Evolutionary conservation across 2,329 filamentous ascomycete genomes (phyloP).

Genomic region (Exophiala oligosperma): DNA sequence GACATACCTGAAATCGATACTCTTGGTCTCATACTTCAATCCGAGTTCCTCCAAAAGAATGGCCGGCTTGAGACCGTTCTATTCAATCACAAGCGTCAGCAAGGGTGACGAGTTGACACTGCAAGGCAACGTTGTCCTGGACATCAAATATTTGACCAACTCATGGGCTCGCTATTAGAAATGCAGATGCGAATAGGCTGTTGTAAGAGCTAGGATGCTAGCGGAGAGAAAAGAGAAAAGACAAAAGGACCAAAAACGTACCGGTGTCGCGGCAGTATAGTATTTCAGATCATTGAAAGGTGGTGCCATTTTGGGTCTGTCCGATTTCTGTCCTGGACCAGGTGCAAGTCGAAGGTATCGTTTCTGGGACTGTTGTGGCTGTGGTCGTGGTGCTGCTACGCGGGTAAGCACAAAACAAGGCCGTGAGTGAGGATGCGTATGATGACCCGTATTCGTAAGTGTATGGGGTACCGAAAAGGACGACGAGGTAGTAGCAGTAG

Average conservation of each 20-base stretch:
- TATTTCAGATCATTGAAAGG: neutral
- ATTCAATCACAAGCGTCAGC: neutral
- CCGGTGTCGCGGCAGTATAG: neutral
- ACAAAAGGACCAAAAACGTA: neutral
- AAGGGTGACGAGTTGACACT: neutral
- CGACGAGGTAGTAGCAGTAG: no score
- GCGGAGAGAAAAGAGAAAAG: neutral
- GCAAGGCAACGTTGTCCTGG: neutral
- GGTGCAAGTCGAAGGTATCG: neutral
- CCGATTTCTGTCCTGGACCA: neutral
- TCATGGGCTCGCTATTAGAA: neutral
- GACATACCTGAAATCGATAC: constrained; percentile 40
- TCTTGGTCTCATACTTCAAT: constrained; percentile 35
- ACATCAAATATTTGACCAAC: neutral
- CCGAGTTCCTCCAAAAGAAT: constrained; percentile 41
- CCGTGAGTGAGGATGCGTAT: no score
- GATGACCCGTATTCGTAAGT: no score
- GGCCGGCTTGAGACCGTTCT: constrained; percentile 36
- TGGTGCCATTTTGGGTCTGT: neutral
- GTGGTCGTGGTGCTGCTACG: no score
- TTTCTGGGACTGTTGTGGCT: neutral
- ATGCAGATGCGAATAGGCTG: neutral
- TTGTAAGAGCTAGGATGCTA: no score
- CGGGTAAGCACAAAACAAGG: no score
- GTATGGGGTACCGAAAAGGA: no score